These are phyloP conservation scores for Orbilia javanica DNA, from an alignment of 2,329 filamentous ascomycete genomes.

Conservation along the genomic window DNA sequence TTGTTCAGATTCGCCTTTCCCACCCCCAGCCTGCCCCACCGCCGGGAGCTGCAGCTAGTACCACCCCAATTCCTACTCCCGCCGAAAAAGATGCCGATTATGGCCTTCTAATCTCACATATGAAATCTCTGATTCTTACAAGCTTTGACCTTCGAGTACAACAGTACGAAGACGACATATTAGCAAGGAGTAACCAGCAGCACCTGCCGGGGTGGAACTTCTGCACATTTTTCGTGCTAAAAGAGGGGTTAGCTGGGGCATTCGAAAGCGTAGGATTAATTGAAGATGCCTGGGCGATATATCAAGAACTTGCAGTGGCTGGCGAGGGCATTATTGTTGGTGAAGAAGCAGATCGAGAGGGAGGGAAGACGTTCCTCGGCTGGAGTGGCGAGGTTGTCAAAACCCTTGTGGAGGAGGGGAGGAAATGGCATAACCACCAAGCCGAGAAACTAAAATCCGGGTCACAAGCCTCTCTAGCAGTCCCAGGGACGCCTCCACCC, in stretches of 20 bases:
- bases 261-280: constrained; percentile 97
- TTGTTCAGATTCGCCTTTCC: constrained; percentile 84
- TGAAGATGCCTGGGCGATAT: constrained; percentile 92
- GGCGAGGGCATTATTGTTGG: constrained; percentile 82
- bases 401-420: constrained; percentile 58
- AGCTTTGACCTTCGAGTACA: constrained; percentile 91
- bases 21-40: constrained; percentile 61
- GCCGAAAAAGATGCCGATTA: constrained; percentile 85
- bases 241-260: constrained; percentile 90
- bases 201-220: constrained; percentile 97
- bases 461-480: constrained; percentile 69
- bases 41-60: constrained; percentile 63
- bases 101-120: constrained; percentile 83
- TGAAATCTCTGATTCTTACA: constrained; percentile 86
- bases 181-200: constrained; percentile 89
- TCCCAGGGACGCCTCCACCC: constrained; percentile 64
- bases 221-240: constrained; percentile 98
- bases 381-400: constrained; percentile 62
- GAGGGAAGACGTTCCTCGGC: constrained; percentile 64
- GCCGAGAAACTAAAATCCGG: constrained; percentile 62
- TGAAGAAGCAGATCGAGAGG: constrained; percentile 72
- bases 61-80: constrained; percentile 73
- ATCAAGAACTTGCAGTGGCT: constrained; percentile 91
- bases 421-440: constrained; percentile 59
- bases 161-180: constrained; percentile 97